Base-by-base conservation (phyloP, 2,329 filamentous ascomycete species). In the Fusarium cicatricum region DNA sequence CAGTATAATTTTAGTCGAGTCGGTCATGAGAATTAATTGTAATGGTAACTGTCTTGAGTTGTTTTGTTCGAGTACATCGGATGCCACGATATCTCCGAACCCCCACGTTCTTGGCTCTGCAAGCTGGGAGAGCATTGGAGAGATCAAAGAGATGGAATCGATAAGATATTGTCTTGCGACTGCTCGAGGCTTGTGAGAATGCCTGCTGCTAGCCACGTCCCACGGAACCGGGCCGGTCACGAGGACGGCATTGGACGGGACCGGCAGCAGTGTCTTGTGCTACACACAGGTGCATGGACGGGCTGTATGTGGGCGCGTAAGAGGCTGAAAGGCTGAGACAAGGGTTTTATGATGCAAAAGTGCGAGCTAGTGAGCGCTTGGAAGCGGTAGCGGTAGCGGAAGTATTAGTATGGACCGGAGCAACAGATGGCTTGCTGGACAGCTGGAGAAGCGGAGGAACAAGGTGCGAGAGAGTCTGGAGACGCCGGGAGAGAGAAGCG, bases 221-320 rank as follows among this genome's bases (percentile, higher is more conserved):
- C 40, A 55, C 58, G 52, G 61, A 57, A 61, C 65, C 65, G 63
- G 65, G 48, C 65, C 65, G 65, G 65, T 65, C 52, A 65, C 52
- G 53, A 39, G 56, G 52, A 61, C 56, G 58, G 58, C 49, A 52
- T 26, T 26, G 23, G 23, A 26, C 23, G 23, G 23, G 23, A 26
- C 65, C 54, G 61, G 61, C 47, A 53, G 52, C 23, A 28, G 28
- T 28, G 53, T 42, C 14, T 17, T 32, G 9, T 31, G 23, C 17
- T 29, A 41, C 15, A 33, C 12, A n/a, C n/a, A n/a, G n/a, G n/a
- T 29, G 17, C 21, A 52, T 17, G 23, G 42, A 39, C 33, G 51
- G 33, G 48, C 49, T 21, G 45, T 44, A 40, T 55, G 49, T 47
- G 48, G 37, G 29, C 50, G 52, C 44, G 51, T 26, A 31, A 59